Base-by-base conservation (phyloP, 2,329 filamentous ascomycete species). In the Aulographum hederae region DNA sequence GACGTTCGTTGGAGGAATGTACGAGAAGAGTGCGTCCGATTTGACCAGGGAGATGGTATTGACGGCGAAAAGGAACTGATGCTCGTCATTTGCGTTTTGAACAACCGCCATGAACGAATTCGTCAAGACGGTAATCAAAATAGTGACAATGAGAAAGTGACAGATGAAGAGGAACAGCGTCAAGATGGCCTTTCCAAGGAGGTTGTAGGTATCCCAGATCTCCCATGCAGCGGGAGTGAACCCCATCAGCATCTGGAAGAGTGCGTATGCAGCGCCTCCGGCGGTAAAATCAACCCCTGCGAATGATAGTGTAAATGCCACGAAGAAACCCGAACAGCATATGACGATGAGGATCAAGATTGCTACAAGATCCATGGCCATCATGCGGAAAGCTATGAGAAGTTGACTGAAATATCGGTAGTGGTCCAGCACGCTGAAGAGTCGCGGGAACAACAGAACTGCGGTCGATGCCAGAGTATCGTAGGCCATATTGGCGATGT, bases 31-130 rank as follows among this genome's bases (percentile, higher is more conserved):
- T 0, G 84, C 79, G 50, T 95, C 86, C n/a, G 89, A 93, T 53
- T 94, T 95, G 41, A 94, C 86, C 80, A 93, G 91, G 4, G 82
- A 91, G 31, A 94, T 92, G 4, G 86, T 91, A 48, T 94, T 95
- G 51, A 95, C 84, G 0, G 86, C 86, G 46, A 95, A 94, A 2
- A 94, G 57, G 48, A 93, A 94, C 40, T 75, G 71, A 43, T 94
- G 85, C 53, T 94, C 86, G 50, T 94, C 78, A 33, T 82, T 81
- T 5, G 85, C 84, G 47, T 94, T 94, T 32, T 82, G 82, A 2
- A 89, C 81, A 47, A 94, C 86, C 2, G 78, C 73, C 78, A 91
- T 92, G 58, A 94, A 95, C 0, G 81, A 92, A 48, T 94, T 94
- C 4, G 85, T 92, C 38, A 95, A 54, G n/a, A 95, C 86, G 0